Evolutionary conservation across 1,284 basidiomycete genomes (phyloP), one percentile per base, ranked within the genome.

Genomic region (Mycena sp.): DNA sequence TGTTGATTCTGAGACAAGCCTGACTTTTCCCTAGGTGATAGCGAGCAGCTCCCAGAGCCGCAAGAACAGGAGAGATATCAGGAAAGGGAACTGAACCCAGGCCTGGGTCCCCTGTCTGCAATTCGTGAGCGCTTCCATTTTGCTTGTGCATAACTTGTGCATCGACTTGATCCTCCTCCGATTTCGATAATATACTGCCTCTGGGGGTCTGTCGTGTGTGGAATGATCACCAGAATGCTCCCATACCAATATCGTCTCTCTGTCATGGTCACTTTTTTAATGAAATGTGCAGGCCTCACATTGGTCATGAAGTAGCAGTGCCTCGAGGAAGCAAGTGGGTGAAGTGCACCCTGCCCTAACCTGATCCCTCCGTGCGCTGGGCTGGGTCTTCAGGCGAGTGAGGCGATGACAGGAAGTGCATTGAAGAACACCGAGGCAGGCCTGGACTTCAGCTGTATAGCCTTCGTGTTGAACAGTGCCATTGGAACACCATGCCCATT

Each of bases 1-100:
- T 38, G 7, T 44, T 38, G 30, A 71, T 59, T 21, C 68, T 64
- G n/a, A 65, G 45, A 2, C 56, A 10, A 58, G 30, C 25, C 14
- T 59, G 41, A 32, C 58, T 59, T 17, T 59, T 49, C 5, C 9
- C n/a, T 5, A 43, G 16, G 7, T 49, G 45, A 50, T 69, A 52
- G 9, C 46, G 46, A 16, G 46, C 46, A 9, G 46, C 30, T 1
- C 43, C n/a, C 2, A 43, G 29, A 26, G 21, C 21, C 25, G 53
- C 53, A 11, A 55, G 53, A n/a, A 21, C 30, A n/a, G n/a, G n/a
- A n/a, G n/a, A n/a, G n/a, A n/a, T n/a, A n/a, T n/a, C n/a, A n/a
- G n/a, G n/a, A n/a, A 17, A 43, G 29, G 6, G 53, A 35, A 48
- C 23, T 12, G 54, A 56, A 28, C 54, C 54, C 21, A 44, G 54